A percentile compares a stretch with the other conserved stretches of the same genome.
Conservation (phyloP, 2,329 filamentous ascomycete species). For the Cladosporium colombiae region DNA sequence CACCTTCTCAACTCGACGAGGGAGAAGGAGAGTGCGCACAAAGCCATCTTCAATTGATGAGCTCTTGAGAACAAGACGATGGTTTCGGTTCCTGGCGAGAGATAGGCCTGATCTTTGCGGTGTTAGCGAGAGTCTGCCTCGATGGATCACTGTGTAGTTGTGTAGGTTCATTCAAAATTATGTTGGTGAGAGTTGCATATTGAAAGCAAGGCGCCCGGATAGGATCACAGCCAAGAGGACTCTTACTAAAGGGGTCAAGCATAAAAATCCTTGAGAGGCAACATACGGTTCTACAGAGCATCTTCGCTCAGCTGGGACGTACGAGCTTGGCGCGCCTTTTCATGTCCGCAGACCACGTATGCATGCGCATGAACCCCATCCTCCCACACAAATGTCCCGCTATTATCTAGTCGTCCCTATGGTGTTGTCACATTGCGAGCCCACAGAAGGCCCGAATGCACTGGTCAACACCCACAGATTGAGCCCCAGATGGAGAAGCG, state of each 20-base stretch:
- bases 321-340: slow-evolving; percentile 2
- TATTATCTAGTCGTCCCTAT: slow-evolving; percentile 4
- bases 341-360: background rate
- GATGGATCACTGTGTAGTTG: background rate
- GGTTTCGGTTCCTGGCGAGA: background rate
- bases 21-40: slow-evolving; percentile 29
- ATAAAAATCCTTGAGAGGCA: background rate
- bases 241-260: background rate
- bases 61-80: background rate
- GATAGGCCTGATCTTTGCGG: background rate
- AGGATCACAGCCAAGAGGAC: background rate
- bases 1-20: slow-evolving; percentile 33
- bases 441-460: slow-evolving; percentile 20
- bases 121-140: background rate
- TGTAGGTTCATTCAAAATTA: background rate
- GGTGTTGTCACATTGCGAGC: slow-evolving; percentile 12
- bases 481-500: slow-evolving; percentile 10
- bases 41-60: slow-evolving; percentile 17
- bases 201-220: background rate
- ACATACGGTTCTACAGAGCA: background rate
- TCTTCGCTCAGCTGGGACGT: slow-evolving; percentile 10
- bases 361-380: background rate
- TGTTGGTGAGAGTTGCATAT: background rate
- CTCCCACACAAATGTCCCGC: slow-evolving; percentile 9
- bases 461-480: background rate